Evolutionary conservation across 164 flowering plant genomes (phyloP), one percentile per base, ranked within the genome.

Genomic region (Dillenia suffruticosa): DNA sequence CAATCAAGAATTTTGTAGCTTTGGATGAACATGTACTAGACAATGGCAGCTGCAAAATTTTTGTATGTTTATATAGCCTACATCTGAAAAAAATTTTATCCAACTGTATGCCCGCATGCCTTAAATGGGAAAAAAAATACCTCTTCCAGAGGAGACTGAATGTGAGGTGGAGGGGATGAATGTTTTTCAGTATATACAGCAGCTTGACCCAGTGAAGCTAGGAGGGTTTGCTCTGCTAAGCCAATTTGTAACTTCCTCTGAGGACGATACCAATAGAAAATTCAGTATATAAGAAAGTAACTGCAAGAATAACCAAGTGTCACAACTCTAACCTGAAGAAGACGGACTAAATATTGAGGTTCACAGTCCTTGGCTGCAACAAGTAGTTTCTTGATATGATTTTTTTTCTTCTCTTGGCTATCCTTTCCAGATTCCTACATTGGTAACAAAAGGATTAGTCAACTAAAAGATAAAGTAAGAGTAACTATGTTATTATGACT

Each of bases 291-390:
- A 15, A 47, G 26, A 59, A 59, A n/a, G 22, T 14, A 49, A 19
- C 17, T 19, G 55, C 51, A 55, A 1, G 61, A 49, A 53, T 14
- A 15, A 48, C 43, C 19, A 51, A 46, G 51, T 14, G 17, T 16
- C 10, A 11, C 53, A 72, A 60, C 26, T n/a, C 51, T 51, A 60
- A 94, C 99, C 97, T 94, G 97, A 57, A 95, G 84, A 59, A 95
- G 73, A 63, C 97, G 97, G 73, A 88, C 80, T 62, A 95, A 67
- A 78, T 85, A 95, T 56, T 62, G 88, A 69, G 99, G 97, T 78
- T 95, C 99, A 73, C 97, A 95, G 73, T 95, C 97, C 44, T 85
- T 81, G 49, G 97, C 94, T 56, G 97, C 97, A 70, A 95, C 97
- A 68, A 95, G 88, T 51, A 92, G 90, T 70, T 76, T 75, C 82